Percentiles rank a stretch among this genome's conserved stretches.
phyloP scores from a whole-genome alignment of 2,329 filamentous ascomycete species.

The Botrytis tulipae region DNA sequence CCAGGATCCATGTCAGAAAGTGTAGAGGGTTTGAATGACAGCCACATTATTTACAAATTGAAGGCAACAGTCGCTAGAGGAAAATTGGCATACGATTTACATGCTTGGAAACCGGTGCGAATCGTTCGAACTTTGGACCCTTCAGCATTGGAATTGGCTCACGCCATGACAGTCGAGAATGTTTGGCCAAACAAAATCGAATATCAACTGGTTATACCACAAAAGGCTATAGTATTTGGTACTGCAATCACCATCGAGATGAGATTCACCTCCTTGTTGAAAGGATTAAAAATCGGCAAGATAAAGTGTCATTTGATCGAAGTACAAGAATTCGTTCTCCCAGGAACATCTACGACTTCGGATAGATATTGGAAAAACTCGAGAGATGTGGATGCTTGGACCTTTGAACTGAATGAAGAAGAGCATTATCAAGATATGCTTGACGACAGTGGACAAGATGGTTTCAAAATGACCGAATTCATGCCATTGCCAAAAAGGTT shows the following conservation, averaged over 20 bases:
- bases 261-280: conserved; percentile 81
- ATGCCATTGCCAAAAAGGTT: conserved; percentile 77
- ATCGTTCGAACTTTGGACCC: conserved; percentile 76
- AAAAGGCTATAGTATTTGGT: conserved; percentile 92
- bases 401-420: conserved; percentile 52
- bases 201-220: conserved; percentile 89
- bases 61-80: conserved; percentile 86
- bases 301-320: conserved; percentile 81
- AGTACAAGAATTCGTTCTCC: conserved; percentile 63
- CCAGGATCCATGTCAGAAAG: conserved; percentile 76
- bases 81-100: conserved; percentile 84
- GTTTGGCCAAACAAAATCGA: conserved; percentile 98
- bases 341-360: conserved; percentile 46
- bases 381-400: conserved; percentile 62
- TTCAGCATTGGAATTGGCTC: conserved; percentile 72
- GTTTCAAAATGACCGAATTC: conserved; percentile 59
- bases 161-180: conserved; percentile 95
- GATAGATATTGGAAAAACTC: conserved; percentile 61
- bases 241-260: conserved; percentile 83
- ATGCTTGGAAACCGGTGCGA: conserved; percentile 73
- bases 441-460: conserved; percentile 64
- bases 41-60: conserved; percentile 84
- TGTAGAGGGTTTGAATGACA: conserved; percentile 83
- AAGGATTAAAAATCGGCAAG: conserved; percentile 81
- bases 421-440: conserved; percentile 69